These are phyloP conservation scores for Wallacemonas sp. DNA, from an alignment of 208 protist genomes.

Conservation along the genomic window DNA sequence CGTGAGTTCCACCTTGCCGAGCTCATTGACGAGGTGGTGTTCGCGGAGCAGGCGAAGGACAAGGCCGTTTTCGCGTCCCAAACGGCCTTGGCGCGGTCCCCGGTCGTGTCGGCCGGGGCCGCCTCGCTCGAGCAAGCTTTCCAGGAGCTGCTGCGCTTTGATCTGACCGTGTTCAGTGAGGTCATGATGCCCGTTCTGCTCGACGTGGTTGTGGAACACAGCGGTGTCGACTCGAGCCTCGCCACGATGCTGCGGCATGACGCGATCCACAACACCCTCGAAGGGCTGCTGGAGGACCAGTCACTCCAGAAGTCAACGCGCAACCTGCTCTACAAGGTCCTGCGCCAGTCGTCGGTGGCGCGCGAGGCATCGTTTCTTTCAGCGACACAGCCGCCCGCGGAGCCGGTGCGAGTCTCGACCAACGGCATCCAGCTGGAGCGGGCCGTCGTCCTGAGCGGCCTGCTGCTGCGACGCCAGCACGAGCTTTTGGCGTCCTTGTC, in stretches of 20 bases:
- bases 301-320: slow-evolving; percentile 37
- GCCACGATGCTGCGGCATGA: slow-evolving; percentile 14
- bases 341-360: slow-evolving; percentile 15
- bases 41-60: slow-evolving; percentile 49
- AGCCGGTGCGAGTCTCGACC: not conserved
- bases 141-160: slow-evolving; percentile 48
- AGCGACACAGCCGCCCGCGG: slow-evolving; percentile 1
- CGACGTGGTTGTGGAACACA: slow-evolving; percentile 9
- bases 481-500: slow-evolving; percentile 31
- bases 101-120: slow-evolving; percentile 24
- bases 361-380: slow-evolving; percentile 9
- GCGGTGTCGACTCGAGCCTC: not conserved
- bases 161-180: slow-evolving; percentile 50
- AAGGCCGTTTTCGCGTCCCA: slow-evolving; percentile 27
- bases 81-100: slow-evolving; percentile 11
- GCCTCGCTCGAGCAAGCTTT: slow-evolving; percentile 44
- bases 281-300: slow-evolving; percentile 26
- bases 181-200: slow-evolving; percentile 51
- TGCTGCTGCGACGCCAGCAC: slow-evolving; percentile 31
- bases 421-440: slow-evolving; percentile 24
- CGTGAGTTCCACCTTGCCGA: slow-evolving; percentile 77
- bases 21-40: slow-evolving; percentile 78
- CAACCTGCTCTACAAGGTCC: slow-evolving; percentile 27
- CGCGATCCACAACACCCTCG: slow-evolving; percentile 22
- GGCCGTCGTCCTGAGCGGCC: slow-evolving; percentile 33